phyloP scores from a whole-genome alignment of 257 asterid species.

The Scutellaria galericulata region DNA sequence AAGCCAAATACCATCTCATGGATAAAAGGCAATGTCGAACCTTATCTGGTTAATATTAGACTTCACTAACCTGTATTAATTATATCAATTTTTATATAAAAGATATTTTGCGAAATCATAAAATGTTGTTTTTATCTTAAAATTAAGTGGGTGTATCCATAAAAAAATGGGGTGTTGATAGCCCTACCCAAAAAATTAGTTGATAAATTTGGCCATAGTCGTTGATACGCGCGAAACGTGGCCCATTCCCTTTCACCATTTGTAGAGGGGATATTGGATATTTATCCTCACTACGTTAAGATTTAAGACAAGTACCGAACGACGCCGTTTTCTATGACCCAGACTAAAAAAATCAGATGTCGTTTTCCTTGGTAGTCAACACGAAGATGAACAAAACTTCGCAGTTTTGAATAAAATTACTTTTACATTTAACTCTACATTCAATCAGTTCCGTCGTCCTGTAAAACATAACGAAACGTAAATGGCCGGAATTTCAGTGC shows the following conservation, averaged over 20 bases:
- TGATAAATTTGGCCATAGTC: neutral
- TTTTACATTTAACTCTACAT: neutral
- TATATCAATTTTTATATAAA: no score
- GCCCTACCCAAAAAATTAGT: no score
- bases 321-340: conserved; percentile 16
- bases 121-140: no score
- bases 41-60: no score
- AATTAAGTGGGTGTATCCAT: no score
- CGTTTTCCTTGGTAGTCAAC: conserved; percentile 10
- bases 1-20: no score
- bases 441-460: no score
- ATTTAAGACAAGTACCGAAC: neutral
- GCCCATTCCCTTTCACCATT: conserved; percentile 30
- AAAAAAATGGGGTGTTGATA: no score
- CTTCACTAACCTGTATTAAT: no score
- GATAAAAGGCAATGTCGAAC: no score
- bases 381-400: neutral
- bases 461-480: no score
- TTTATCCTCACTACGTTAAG: neutral
- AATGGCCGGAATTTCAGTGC: conserved; percentile 68
- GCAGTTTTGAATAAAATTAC: neutral
- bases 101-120: no score
- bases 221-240: conserved; percentile 34
- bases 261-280: conserved; percentile 20
- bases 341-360: neutral